Conservation (phyloP, 371 early-diverging fungal species). For the Agmasoma carcini region DNA sequence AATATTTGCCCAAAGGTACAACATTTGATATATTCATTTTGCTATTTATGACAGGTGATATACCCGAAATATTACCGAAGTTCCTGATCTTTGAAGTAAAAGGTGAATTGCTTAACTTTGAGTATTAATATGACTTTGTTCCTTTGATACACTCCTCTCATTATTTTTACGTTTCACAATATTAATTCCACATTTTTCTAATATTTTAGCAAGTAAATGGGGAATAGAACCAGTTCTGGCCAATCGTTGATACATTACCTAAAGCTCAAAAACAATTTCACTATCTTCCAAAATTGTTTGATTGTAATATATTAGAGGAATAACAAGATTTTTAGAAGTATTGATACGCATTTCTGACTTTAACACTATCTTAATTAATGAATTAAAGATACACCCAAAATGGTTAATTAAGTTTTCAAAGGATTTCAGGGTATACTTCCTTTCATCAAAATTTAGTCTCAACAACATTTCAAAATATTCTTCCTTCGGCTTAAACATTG, state of each 20-base stretch:
- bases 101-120: too few relatives aligned
- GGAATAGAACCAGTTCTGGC: background rate
- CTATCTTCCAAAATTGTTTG: background rate
- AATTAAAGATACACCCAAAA: background rate
- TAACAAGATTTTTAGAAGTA: background rate
- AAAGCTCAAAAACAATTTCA: conserved; percentile 7
- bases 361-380: background rate
- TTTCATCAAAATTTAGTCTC: conserved; percentile 5
- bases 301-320: background rate
- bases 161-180: too few relatives aligned
- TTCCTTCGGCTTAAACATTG: background rate
- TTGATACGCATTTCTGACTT: conserved; percentile 7
- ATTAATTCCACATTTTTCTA: too few relatives aligned
- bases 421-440: background rate
- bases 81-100: too few relatives aligned
- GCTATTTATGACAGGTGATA: too few relatives aligned
- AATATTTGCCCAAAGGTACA: too few relatives aligned
- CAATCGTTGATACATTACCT: background rate
- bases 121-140: too few relatives aligned
- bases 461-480: background rate
- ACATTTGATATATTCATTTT: too few relatives aligned
- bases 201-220: too few relatives aligned
- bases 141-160: too few relatives aligned
- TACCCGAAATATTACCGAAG: too few relatives aligned
- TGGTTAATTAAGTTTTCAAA: background rate